Conservation (phyloP, 192 early-diverging fungal genomes). For the Coemansia sp. region DNA sequence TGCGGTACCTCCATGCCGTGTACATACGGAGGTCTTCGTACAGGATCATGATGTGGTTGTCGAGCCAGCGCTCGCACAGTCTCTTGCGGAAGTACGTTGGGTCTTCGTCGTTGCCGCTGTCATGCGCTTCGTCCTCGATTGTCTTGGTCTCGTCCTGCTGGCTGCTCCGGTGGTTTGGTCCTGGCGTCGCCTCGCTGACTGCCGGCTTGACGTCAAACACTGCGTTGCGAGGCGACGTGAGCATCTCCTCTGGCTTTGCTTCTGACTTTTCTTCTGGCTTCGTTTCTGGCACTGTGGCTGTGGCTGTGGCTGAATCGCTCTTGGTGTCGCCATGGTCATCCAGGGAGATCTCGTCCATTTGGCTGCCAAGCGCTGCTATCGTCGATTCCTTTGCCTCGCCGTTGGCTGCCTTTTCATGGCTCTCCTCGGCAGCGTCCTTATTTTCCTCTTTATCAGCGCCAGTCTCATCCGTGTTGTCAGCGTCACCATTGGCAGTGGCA, state of each 20-base stretch:
- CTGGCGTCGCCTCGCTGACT: constrained; percentile 4
- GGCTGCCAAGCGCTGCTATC: constrained; percentile 40
- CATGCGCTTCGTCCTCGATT: constrained; percentile 4
- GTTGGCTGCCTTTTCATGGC: background rate
- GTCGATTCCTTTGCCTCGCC: constrained; percentile 17
- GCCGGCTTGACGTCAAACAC: constrained; percentile 9
- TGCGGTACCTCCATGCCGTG: constrained; percentile 88
- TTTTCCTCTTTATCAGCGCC: constrained; percentile 6
- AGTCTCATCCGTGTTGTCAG: background rate
- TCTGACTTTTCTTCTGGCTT: constrained; percentile 16
- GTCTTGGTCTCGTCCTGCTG: constrained; percentile 9
- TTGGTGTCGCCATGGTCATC: constrained; percentile 14
- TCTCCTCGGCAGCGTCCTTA: constrained; percentile 2
- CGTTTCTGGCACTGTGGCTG: constrained; percentile 13
- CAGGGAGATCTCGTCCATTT: constrained; percentile 57
- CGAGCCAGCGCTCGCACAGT: constrained; percentile 98
- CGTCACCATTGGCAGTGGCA: constrained; percentile 7
- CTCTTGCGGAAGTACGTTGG: constrained; percentile 68
- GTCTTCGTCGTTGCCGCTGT: background rate
- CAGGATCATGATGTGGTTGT: constrained; percentile 98
- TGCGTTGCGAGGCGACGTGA: constrained; percentile 27
- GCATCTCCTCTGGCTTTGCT: constrained; percentile 16
- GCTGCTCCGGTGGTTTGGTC: constrained; percentile 12
- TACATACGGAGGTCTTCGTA: constrained; percentile 96
- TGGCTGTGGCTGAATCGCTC: background rate